phyloP scores from a whole-genome alignment of 192 early-diverging fungal species.

The Rhizoclosmatium globosum region DNA sequence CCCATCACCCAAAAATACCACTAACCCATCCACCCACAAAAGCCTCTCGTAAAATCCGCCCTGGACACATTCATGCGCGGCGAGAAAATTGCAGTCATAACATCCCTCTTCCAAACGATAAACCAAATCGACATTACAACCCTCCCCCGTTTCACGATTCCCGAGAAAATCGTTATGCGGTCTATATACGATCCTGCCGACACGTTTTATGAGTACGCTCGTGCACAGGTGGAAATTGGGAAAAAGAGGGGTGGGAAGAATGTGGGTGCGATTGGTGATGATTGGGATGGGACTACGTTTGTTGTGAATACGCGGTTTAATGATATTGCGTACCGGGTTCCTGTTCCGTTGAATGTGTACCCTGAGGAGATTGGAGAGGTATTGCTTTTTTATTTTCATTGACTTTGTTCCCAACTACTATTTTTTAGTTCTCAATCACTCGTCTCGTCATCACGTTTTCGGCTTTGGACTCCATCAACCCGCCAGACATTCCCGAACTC shows the following conservation, averaged over 20 bases:
- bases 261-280: slow-evolving; percentile 29
- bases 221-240: slow-evolving; percentile 40
- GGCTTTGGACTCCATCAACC: slow-evolving; percentile 39
- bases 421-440: slow-evolving; percentile 78
- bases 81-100: slow-evolving; percentile 77
- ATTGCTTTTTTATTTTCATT: slow-evolving; percentile 13
- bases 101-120: slow-evolving; percentile 80
- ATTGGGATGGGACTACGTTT: slow-evolving; percentile 89
- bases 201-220: slow-evolving; percentile 87
- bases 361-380: slow-evolving; percentile 93
- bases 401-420: slow-evolving; percentile 5
- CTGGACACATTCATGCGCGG: slow-evolving; percentile 90
- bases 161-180: slow-evolving; percentile 86
- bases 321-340: slow-evolving; percentile 85
- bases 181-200: slow-evolving; percentile 79
- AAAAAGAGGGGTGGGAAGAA: neutral
- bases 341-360: slow-evolving; percentile 86
- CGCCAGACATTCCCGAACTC: slow-evolving; percentile 38
- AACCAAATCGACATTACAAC: slow-evolving; percentile 84
- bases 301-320: slow-evolving; percentile 88
- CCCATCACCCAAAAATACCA: neutral
- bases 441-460: slow-evolving; percentile 82
- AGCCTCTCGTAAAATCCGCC: slow-evolving; percentile 89
- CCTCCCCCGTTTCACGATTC: slow-evolving; percentile 80
- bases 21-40: slow-evolving; percentile 19